phyloP scores from a whole-genome alignment of 2,329 filamentous ascomycete genomes.

The Mollisiaceae sp. region DNA sequence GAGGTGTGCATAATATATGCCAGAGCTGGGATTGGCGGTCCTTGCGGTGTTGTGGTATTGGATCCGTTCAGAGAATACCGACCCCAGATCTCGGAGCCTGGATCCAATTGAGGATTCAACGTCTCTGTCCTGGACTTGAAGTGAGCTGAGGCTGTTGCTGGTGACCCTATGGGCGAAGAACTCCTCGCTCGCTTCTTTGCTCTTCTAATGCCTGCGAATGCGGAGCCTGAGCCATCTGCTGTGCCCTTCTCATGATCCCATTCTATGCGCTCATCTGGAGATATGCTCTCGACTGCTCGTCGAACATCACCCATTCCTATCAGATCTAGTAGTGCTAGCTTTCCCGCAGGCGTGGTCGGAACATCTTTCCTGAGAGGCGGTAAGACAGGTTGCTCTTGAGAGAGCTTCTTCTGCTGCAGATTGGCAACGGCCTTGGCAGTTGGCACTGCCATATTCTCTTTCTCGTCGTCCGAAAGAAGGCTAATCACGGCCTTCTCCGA shows the following conservation, averaged over 20 bases:
- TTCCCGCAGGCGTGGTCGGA: conserved; percentile 55
- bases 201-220: conserved; percentile 51
- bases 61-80: conserved; percentile 64
- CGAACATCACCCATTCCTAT: conserved; percentile 49
- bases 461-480: conserved; percentile 35
- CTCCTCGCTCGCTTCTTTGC: conserved; percentile 70
- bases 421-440: neutral
- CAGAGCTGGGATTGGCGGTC: conserved; percentile 53
- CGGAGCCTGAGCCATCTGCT: conserved; percentile 47
- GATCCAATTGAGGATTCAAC: conserved; percentile 71
- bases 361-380: conserved; percentile 36
- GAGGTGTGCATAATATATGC: conserved; percentile 73
- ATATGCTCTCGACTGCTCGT: conserved; percentile 53
- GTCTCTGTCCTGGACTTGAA: conserved; percentile 38
- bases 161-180: conserved; percentile 74
- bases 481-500: conserved; percentile 29
- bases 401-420: conserved; percentile 8
- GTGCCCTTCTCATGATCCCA: conserved; percentile 60
- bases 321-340: conserved; percentile 63
- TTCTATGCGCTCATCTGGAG: conserved; percentile 64
- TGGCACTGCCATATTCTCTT: conserved; percentile 33
- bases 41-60: conserved; percentile 36
- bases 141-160: conserved; percentile 47
- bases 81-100: conserved; percentile 78
- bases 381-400: conserved; percentile 24